phyloP scores from a whole-genome alignment of 805 yeast genomes.

The Monosporozyma solicola region DNA sequence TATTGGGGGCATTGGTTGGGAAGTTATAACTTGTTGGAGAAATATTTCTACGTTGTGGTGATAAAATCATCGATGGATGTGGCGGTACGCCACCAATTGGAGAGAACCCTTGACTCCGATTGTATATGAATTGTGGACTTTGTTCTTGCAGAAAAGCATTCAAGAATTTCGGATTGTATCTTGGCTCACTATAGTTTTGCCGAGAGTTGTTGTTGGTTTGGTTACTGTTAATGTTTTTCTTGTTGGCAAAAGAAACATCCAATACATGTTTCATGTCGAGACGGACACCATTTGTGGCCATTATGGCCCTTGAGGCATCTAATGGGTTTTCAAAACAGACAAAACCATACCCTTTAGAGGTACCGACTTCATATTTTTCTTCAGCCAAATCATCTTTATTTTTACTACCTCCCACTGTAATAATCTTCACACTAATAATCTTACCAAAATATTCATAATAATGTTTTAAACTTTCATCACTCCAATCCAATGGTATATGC shows the following conservation, averaged over 20 bases:
- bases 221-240: slow-evolving; percentile 20
- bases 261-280: slow-evolving; percentile 45
- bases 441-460: slow-evolving; percentile 41
- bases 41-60: not conserved
- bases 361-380: slow-evolving; percentile 3
- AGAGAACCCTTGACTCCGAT: not conserved
- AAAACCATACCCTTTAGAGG: slow-evolving; percentile 72
- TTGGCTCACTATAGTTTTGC: slow-evolving; percentile 1
- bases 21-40: not conserved
- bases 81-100: not conserved
- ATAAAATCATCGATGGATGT: not conserved
- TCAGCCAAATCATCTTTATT: slow-evolving; percentile 4
- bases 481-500: slow-evolving; percentile 46
- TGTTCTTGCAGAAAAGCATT: slow-evolving; percentile 21
- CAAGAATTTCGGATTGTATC: slow-evolving; percentile 21
- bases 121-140: slow-evolving; percentile 1
- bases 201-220: not conserved
- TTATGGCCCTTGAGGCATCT: slow-evolving; percentile 62
- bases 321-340: slow-evolving; percentile 61
- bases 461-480: slow-evolving; percentile 42
- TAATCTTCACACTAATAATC: slow-evolving; percentile 47
- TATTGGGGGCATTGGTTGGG: not conserved
- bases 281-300: slow-evolving; percentile 34
- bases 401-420: slow-evolving; percentile 35
- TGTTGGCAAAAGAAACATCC: slow-evolving; percentile 64